Base-by-base conservation (phyloP, 2,329 filamentous ascomycete species). In the Akanthomyces uredinophilus region DNA sequence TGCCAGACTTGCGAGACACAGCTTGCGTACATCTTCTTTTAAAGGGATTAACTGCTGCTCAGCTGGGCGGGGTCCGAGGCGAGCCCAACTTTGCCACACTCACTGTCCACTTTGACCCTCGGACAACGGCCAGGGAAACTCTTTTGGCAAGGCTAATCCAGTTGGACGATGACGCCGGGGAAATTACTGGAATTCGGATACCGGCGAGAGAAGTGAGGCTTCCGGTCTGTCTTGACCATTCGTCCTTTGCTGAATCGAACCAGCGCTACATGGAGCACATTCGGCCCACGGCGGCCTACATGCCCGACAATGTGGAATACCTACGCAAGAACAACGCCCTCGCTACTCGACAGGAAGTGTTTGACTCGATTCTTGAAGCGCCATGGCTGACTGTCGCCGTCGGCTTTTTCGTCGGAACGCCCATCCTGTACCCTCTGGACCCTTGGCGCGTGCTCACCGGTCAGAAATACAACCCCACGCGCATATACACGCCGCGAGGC, bases 201-300 rank as follows among this genome's bases (percentile, higher is more conserved):
- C 41, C 58, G 10, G 58, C 59, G 6, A 64, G 66, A 5, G 61
- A 64, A 16, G 59, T 70, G 29, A 62, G 63, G 18, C 58, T 72
- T 16, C 70, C 70, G 13, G 63, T 71, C 32, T 67, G 68, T 16
- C 68, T 71, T 46, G 64, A 71, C 35, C 66, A 69, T 44, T 62
- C 63, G 5, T 66, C 65, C 16, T 54, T 77, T 37, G 78, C 80
- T 78, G 81, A 46, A 13, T 46, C 55, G 10, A 47, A 22, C 0
- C 72, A 82, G 61, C 76, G 84, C 11, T 87, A 87, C 69, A 85
- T 83, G 74, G 80, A 81, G 37, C 85, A 82, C 4, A 81, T 84
- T 63, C 77, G 85, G 2, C 81, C 82, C 1, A 79, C 84, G 29
- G 85, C 85, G 1, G 77, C 81, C 1, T 88, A 86, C 64, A 73